These are phyloP conservation scores for Nannochloris sp. DNA, from an alignment of 139 green algal species.

Conservation along the genomic window DNA sequence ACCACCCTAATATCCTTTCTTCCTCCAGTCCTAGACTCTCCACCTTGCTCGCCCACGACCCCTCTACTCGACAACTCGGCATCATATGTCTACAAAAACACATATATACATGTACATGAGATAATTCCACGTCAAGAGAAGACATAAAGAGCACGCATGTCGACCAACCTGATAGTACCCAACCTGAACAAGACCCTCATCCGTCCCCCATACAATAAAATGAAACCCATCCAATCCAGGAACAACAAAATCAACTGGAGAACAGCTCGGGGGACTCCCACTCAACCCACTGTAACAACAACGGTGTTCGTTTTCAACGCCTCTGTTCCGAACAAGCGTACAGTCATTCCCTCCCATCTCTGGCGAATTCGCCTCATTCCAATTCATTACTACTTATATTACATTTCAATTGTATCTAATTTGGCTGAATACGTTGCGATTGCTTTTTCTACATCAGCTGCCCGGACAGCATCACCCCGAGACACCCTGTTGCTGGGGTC, in stretches of 20 bases:
- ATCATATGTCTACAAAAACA: neutral
- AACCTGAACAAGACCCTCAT: slow-evolving; percentile 6
- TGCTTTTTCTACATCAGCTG: too few species aligned
- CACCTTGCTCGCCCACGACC: too few species aligned
- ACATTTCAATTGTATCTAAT: too few species aligned
- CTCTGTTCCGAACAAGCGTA: too few species aligned
- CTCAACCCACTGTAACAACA: neutral
- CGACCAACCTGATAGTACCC: slow-evolving; percentile 6
- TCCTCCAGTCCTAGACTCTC: neutral
- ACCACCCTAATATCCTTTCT: neutral
- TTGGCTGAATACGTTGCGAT: too few species aligned
- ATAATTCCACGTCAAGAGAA: neutral
- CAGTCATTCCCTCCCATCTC: too few species aligned
- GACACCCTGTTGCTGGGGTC: too few species aligned
- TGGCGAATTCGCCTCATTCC: too few species aligned
- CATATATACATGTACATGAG: neutral
- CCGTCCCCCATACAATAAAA: slow-evolving; percentile 17
- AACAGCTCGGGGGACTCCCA: neutral
- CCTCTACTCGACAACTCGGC: neutral
- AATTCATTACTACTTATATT: too few species aligned
- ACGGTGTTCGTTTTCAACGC: neutral
- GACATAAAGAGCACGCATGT: neutral
- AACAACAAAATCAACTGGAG: slow-evolving; percentile 16
- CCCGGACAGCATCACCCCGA: too few species aligned
- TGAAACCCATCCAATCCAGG: slow-evolving; percentile 11